Conservation (phyloP, 1,284 basidiomycete species). For the Ganoderma lingzhi region DNA sequence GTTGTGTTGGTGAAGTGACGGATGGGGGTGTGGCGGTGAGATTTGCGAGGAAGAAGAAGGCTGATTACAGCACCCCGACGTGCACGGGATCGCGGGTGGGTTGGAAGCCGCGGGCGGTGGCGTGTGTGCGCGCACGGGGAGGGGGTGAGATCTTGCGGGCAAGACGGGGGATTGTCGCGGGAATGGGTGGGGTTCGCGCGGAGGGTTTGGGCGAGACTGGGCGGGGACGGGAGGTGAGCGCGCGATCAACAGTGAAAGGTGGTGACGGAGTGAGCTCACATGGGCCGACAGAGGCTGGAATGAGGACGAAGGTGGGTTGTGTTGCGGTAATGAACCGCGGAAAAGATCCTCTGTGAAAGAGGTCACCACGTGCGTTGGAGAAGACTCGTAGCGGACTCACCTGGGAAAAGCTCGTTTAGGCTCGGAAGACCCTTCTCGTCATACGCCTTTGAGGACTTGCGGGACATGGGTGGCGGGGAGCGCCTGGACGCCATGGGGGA, state of each 20-base stretch:
- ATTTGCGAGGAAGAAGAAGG: constrained; percentile 17
- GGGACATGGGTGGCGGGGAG: constrained; percentile 16
- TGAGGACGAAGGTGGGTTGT: constrained; percentile 14
- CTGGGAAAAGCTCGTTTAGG: constrained; percentile 42
- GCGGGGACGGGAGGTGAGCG: background rate
- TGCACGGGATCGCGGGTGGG: constrained; percentile 8
- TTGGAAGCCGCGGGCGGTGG: constrained; percentile 13
- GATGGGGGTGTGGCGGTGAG: constrained; percentile 11
- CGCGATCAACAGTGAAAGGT: background rate
- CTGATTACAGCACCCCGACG: constrained; percentile 16
- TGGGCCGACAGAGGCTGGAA: constrained; percentile 27
- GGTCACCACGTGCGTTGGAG: constrained; percentile 10
- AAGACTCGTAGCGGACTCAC: constrained; percentile 21
- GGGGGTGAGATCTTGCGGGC: constrained; percentile 14
- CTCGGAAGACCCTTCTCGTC: constrained; percentile 36
- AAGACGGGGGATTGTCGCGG: constrained; percentile 5
- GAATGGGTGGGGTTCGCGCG: constrained; percentile 14
- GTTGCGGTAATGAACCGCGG: constrained; percentile 27
- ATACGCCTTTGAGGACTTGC: constrained; percentile 22
- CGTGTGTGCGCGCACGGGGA: constrained; percentile 7
- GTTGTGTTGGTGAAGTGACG: background rate
- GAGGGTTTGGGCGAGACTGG: background rate
- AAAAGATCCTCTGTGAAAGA: constrained; percentile 34
- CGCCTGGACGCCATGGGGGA: constrained; percentile 23
- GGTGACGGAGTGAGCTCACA: constrained; percentile 6